phyloP scores from a whole-genome alignment of 2,329 filamentous ascomycete genomes.

The Aureobasidium sp. region DNA sequence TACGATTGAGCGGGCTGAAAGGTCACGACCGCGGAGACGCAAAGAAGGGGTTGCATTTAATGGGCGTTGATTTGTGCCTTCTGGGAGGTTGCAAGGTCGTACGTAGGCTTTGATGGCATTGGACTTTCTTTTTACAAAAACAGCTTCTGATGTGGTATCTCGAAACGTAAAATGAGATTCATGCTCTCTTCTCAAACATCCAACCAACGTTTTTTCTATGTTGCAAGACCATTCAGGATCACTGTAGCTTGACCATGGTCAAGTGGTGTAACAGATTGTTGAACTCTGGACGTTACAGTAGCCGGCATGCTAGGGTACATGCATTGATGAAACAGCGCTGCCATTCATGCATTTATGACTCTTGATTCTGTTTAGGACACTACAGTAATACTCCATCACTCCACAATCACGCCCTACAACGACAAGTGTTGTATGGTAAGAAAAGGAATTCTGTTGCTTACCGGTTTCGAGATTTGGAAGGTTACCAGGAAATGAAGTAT shows the following conservation, averaged over 20 bases:
- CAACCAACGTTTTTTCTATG: no score
- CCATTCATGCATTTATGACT: background rate
- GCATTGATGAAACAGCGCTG: background rate
- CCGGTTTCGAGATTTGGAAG: background rate
- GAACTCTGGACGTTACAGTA: background rate
- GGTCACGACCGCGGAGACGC: background rate
- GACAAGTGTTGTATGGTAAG: background rate
- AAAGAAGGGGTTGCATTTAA: background rate
- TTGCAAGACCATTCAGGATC: background rate
- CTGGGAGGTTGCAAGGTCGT: background rate
- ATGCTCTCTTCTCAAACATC: no score
- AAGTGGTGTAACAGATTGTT: background rate
- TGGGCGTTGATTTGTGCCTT: background rate
- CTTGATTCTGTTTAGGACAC: background rate
- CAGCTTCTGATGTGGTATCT: background rate
- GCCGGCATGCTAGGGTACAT: background rate
- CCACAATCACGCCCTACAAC: background rate
- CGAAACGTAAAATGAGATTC: background rate
- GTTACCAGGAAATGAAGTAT: background rate
- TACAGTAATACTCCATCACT: background rate
- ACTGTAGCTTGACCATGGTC: background rate
- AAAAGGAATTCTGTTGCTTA: background rate
- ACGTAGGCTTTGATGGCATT: background rate
- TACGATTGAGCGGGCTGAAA: constrained; percentile 27
- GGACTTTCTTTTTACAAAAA: background rate